Conservation (phyloP, 164 flowering plant genomes). For the Vitis riparia region DNA sequence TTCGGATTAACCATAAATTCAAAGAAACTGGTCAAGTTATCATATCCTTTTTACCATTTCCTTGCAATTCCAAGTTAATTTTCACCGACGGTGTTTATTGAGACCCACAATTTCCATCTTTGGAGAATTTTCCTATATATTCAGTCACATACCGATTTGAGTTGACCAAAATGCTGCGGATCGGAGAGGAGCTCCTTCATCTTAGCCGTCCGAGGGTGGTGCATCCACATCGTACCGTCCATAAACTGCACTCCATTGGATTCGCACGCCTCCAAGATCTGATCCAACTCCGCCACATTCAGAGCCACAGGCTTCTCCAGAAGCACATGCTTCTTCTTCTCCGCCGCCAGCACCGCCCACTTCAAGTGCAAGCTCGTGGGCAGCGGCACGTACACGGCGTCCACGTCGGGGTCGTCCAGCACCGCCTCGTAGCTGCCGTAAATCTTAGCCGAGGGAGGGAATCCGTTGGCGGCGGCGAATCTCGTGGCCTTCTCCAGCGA, state of each 20-base stretch:
- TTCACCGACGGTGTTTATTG: too few species aligned
- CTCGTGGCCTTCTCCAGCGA: conserved; percentile 48
- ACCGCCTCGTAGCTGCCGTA: conserved; percentile 63
- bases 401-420: conserved; percentile 59
- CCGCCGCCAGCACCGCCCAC: conserved; percentile 63
- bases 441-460: conserved; percentile 46
- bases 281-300: conserved; percentile 50
- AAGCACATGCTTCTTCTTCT: conserved; percentile 63
- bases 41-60: too few species aligned
- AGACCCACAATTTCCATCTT: too few species aligned
- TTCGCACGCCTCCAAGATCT: conserved; percentile 55
- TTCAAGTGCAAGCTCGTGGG: conserved; percentile 56
- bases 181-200: conserved; percentile 55
- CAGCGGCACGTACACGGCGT: conserved; percentile 72
- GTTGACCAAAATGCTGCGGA: conserved; percentile 47
- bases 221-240: conserved; percentile 90
- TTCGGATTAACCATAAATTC: too few species aligned
- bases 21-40: too few species aligned
- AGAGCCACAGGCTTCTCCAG: conserved; percentile 75
- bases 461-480: conserved; percentile 47
- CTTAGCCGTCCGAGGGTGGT: conserved; percentile 61
- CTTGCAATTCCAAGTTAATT: too few species aligned
- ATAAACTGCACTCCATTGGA: conserved; percentile 65
- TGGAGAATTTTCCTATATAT: background rate
- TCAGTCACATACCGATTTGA: conserved; percentile 35